Conservation (phyloP, 2,329 filamentous ascomycete species). For the Hysterium pulicare region DNA sequence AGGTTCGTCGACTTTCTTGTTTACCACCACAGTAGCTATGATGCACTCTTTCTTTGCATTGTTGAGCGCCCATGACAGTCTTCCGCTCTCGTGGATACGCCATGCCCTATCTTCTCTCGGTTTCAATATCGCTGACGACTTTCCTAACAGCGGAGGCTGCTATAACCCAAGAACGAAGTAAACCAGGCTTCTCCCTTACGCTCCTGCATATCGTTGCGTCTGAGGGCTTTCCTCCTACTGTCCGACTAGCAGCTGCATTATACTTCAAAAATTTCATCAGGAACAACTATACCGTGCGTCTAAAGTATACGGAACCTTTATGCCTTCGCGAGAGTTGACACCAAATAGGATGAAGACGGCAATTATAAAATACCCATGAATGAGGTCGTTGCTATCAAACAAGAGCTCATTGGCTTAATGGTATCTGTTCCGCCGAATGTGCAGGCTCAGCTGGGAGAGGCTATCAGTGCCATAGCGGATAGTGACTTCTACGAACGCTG, state of each 20-base stretch:
- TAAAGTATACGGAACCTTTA: too few relatives aligned
- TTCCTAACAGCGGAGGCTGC: conserved; percentile 67
- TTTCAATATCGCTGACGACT: conserved; percentile 18
- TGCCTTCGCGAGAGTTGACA: too few relatives aligned
- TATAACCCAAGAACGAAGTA: conserved; percentile 74
- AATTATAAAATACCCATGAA: conserved; percentile 80
- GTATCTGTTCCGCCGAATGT: conserved; percentile 83
- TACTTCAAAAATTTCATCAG: conserved; percentile 99
- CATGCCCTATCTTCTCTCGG: too few relatives aligned
- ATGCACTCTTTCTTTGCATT: not conserved
- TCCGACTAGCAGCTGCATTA: conserved; percentile 80
- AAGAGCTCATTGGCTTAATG: conserved; percentile 94
- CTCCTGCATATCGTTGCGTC: conserved; percentile 89
- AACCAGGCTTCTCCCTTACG: conserved; percentile 78
- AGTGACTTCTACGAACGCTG: conserved; percentile 96
- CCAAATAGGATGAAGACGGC: conserved; percentile 75
- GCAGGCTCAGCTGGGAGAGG: conserved; percentile 91
- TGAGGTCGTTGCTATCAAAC: conserved; percentile 89
- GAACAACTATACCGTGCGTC: conserved; percentile 78
- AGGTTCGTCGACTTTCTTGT: conserved; percentile 56
- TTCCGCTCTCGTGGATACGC: too few relatives aligned
- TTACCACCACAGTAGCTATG: conserved; percentile 14
- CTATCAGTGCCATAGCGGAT: conserved; percentile 95
- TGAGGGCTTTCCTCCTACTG: conserved; percentile 67
- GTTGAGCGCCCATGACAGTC: not conserved